phyloP scores from a whole-genome alignment of 2,329 filamentous ascomycete genomes.

The Fusarium sp. region DNA sequence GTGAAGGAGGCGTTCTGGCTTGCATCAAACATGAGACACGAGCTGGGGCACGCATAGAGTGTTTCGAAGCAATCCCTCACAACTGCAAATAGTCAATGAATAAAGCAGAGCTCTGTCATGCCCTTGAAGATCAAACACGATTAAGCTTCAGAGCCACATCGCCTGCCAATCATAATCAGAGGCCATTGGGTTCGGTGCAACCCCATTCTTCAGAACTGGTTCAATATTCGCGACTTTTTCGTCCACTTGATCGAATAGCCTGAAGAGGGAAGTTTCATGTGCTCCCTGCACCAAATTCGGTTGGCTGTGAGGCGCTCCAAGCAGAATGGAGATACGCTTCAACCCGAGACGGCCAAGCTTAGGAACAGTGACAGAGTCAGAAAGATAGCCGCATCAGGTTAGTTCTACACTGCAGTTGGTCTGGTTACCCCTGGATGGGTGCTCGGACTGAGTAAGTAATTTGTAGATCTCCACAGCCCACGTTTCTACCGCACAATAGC shows the following conservation, averaged over 20 bases:
- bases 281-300: constrained; percentile 14
- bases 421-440: constrained; percentile 33
- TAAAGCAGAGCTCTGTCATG: constrained; percentile 12
- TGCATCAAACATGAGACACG: constrained; percentile 36
- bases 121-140: constrained; percentile 28
- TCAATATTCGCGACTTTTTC: constrained; percentile 16
- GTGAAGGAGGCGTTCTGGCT: constrained; percentile 32
- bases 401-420: constrained; percentile 3
- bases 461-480: constrained; percentile 34
- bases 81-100: constrained; percentile 30
- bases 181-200: neutral
- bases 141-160: neutral
- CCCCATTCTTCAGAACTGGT: neutral
- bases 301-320: constrained; percentile 21
- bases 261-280: constrained; percentile 30
- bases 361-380: neutral
- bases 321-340: constrained; percentile 16
- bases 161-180: constrained; percentile 18
- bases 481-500: constrained; percentile 24
- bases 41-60: constrained; percentile 15
- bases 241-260: constrained; percentile 2
- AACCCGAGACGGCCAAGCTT: constrained; percentile 23
- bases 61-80: constrained; percentile 14
- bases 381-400: constrained; percentile 21
- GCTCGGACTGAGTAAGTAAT: constrained; percentile 26